These are phyloP conservation scores for Tolypocladium ovalisporum DNA, from an alignment of 2,329 filamentous ascomycete species.

Conservation along the genomic window DNA sequence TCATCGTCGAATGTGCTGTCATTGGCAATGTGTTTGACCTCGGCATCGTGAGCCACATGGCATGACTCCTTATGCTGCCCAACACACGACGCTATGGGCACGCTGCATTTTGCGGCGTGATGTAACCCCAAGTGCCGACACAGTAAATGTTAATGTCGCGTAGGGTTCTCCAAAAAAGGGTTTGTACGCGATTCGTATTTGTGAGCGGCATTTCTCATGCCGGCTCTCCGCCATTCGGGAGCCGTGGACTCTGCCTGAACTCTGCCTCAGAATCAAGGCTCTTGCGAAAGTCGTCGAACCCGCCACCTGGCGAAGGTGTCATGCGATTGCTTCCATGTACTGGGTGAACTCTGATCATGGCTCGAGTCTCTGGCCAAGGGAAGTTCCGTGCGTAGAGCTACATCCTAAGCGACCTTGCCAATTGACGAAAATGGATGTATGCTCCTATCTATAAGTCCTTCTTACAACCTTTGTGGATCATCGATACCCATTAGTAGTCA, in stretches of 20 bases:
- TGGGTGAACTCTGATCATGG: background rate
- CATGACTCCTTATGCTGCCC: background rate
- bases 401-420: background rate
- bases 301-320: background rate
- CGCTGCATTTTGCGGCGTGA: background rate
- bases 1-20: background rate
- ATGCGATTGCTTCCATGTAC: background rate
- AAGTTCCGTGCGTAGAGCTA: background rate
- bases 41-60: background rate
- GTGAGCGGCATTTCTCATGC: background rate
- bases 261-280: background rate
- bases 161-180: background rate
- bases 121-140: background rate
- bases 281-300: background rate
- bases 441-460: background rate
- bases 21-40: background rate
- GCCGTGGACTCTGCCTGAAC: background rate
- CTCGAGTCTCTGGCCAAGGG: background rate
- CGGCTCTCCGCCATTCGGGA: background rate
- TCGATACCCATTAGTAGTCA: constrained; percentile 50
- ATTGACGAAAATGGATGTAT: no score
- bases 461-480: background rate
- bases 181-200: background rate
- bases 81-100: background rate
- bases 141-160: background rate